A percentile compares a stretch with the other conserved stretches of the same genome.
Conservation (phyloP, 495 filamentous ascomycete species). For the Penicillium verhagenii region DNA sequence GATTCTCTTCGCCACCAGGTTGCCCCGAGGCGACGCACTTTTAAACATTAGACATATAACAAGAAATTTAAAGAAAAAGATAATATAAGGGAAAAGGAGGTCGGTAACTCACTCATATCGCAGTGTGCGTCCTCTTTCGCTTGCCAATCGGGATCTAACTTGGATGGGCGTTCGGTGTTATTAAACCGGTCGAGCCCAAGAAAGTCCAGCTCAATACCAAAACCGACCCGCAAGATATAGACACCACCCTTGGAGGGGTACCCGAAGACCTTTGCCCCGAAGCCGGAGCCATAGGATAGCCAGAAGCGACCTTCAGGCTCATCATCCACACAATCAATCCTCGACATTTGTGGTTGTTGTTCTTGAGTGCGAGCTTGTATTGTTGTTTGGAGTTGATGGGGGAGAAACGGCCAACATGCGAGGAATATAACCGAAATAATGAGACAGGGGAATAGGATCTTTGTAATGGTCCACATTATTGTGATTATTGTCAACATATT, state of each 20-base stretch:
- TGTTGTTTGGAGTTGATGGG: not conserved
- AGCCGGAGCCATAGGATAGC: not conserved
- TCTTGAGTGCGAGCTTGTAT: not conserved
- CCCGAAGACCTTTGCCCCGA: not conserved
- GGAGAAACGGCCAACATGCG: not conserved
- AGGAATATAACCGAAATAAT: not conserved
- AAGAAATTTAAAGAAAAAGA: not conserved
- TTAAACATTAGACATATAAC: not conserved
- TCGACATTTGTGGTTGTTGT: not conserved
- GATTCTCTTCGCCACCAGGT: constrained; percentile 1
- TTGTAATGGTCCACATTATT: not conserved
- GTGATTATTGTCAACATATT: not conserved
- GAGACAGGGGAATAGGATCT: not conserved
- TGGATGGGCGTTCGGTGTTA: constrained; percentile 1
- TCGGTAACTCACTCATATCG: constrained; percentile 11
- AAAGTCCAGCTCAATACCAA: constrained; percentile 14
- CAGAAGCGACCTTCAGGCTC: not conserved
- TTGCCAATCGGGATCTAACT: constrained; percentile 10
- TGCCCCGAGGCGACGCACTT: not conserved
- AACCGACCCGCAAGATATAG: constrained; percentile 4
- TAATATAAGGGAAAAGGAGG: not conserved
- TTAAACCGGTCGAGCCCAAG: constrained; percentile 14
- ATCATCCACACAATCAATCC: not conserved
- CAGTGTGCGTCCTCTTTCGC: constrained; percentile 14
- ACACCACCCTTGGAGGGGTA: constrained; percentile 16